These are phyloP conservation scores for Colletotrichum sp. DNA, from an alignment of 2,329 filamentous ascomycete species.

Conservation along the genomic window DNA sequence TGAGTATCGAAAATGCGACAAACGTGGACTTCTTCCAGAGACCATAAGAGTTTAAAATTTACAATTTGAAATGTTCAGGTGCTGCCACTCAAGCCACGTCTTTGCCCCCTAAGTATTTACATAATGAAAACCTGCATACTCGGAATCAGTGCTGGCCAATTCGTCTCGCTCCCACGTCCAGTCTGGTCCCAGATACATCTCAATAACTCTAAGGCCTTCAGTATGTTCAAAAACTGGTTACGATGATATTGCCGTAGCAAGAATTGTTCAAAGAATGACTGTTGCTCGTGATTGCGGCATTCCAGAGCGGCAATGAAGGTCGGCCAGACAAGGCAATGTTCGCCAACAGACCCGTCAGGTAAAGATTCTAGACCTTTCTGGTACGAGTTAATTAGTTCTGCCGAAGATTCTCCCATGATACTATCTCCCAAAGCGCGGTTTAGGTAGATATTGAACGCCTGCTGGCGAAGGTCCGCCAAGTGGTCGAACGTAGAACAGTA, in stretches of 20 bases:
- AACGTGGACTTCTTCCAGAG: neutral
- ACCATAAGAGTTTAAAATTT: rapidly evolving
- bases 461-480: neutral
- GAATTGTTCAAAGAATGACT: neutral
- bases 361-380: neutral
- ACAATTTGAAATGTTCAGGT: neutral
- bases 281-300: neutral
- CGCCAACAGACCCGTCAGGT: neutral
- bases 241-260: slow-evolving; percentile 3
- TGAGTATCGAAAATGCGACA: too few relatives aligned
- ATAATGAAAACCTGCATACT: neutral
- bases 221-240: neutral
- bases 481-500: neutral
- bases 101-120: neutral
- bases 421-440: neutral
- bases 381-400: neutral
- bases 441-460: slow-evolving; percentile 9
- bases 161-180: neutral
- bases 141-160: neutral
- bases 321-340: slow-evolving; percentile 3
- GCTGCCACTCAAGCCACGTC: neutral
- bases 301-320: slow-evolving; percentile 8
- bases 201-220: neutral
- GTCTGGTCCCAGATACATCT: neutral
- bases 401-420: neutral